A percentile compares a stretch with the other conserved stretches of the same genome.
Evolutionary conservation across 106 monocot genomes (phyloP).

Genomic region (Chionographis japonica): DNA sequence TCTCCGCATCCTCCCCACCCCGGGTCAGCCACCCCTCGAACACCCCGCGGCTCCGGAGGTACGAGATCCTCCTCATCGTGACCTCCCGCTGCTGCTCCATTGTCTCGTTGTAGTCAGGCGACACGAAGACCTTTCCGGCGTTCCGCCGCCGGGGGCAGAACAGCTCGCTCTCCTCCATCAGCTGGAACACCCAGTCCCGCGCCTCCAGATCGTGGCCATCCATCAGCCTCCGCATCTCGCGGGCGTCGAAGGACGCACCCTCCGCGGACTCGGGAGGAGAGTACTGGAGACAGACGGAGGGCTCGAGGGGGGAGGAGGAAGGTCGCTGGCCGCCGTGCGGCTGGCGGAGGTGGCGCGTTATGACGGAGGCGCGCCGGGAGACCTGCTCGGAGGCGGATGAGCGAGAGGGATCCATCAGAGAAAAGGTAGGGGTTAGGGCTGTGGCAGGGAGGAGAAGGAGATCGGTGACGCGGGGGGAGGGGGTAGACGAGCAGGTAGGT

Average conservation of each 20-base stretch:
- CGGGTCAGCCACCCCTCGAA: slow-evolving; percentile 79
- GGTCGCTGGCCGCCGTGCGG: background rate
- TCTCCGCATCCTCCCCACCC: slow-evolving; percentile 28
- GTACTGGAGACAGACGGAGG: slow-evolving; percentile 42
- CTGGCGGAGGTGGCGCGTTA: slow-evolving; percentile 36
- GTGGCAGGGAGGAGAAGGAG: no score
- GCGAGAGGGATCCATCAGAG: background rate
- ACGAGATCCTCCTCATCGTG: slow-evolving; percentile 72
- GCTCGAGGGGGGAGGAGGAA: background rate
- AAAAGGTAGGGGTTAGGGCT: no score
- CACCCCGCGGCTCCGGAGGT: slow-evolving; percentile 37
- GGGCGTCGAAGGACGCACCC: slow-evolving; percentile 20
- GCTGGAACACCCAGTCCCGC: slow-evolving; percentile 57
- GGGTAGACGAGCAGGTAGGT: no score
- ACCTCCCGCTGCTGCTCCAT: slow-evolving; percentile 90
- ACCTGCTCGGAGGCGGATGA: background rate
- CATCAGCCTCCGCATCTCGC: slow-evolving; percentile 45
- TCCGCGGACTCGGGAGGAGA: slow-evolving; percentile 38
- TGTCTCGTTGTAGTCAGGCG: slow-evolving; percentile 72
- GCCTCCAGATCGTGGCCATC: slow-evolving; percentile 66
- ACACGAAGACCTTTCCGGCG: slow-evolving; percentile 38
- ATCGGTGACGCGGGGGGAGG: no score
- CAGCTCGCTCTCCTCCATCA: slow-evolving; percentile 70
- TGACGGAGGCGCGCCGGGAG: slow-evolving; percentile 35
- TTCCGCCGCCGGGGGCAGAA: slow-evolving; percentile 42